phyloP scores from a whole-genome alignment of 2,329 filamentous ascomycete species.

The Claviceps pazoutovae region DNA sequence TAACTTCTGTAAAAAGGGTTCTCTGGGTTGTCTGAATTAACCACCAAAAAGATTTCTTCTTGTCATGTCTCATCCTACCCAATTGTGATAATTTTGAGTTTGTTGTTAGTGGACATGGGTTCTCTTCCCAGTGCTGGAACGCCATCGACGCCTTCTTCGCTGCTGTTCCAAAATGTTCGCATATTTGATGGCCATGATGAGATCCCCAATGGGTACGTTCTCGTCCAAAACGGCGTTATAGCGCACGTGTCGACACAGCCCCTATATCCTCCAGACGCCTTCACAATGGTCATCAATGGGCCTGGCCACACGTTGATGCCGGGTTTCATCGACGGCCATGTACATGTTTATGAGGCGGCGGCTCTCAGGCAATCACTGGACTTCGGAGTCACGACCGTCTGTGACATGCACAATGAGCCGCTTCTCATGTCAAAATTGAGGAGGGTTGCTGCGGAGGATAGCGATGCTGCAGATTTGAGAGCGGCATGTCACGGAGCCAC shows the following conservation, averaged over 20 bases:
- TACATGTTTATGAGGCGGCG: constrained; percentile 29
- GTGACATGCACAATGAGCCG: constrained; percentile 32
- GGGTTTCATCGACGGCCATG: constrained; percentile 36
- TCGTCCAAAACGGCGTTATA: constrained; percentile 28
- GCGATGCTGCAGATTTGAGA: constrained; percentile 31
- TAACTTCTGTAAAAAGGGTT: not conserved
- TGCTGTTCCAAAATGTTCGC: constrained; percentile 17
- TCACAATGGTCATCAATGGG: constrained; percentile 21
- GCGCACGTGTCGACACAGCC: constrained; percentile 9
- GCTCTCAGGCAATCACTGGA: constrained; percentile 27
- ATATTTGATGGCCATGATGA: constrained; percentile 31
- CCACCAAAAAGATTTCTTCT: not conserved
- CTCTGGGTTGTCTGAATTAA: not conserved
- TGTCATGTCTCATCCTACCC: constrained; percentile 1
- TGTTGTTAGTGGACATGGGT: constrained; percentile 1
- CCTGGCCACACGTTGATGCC: constrained; percentile 33
- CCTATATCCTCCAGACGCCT: constrained; percentile 8
- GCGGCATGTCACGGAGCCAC: constrained; percentile 33
- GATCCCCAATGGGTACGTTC: constrained; percentile 25
- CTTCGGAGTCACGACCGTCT: constrained; percentile 37
- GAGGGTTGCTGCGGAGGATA: constrained; percentile 10
- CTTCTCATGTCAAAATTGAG: constrained; percentile 18
- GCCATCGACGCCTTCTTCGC: constrained; percentile 2
- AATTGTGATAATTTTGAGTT: not conserved
- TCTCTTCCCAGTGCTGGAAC: not conserved